A percentile compares a stretch with the other conserved stretches of the same genome.
These are phyloP conservation scores for Gigaspora rosea DNA, from an alignment of 192 early-diverging fungal genomes.

Conservation along the genomic window DNA sequence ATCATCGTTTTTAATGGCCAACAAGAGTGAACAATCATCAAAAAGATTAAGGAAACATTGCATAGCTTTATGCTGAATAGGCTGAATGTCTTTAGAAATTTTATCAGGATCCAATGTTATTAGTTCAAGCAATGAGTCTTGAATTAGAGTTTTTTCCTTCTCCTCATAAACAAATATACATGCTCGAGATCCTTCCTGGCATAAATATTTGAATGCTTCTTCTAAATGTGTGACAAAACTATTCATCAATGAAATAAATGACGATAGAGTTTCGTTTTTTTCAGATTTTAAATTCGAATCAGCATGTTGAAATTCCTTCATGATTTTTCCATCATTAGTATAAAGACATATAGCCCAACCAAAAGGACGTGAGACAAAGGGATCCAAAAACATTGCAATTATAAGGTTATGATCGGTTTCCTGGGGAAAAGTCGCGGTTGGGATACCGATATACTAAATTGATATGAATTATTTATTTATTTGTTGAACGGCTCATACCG, in stretches of 20 bases:
- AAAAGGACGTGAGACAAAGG: slow-evolving; percentile 22
- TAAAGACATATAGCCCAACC: slow-evolving; percentile 24
- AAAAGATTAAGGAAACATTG: slow-evolving; percentile 29
- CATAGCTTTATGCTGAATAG: background rate
- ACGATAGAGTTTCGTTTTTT: background rate
- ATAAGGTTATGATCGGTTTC: slow-evolving; percentile 24
- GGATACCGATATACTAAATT: slow-evolving; percentile 7
- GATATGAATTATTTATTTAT: too few species aligned
- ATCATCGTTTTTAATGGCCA: background rate
- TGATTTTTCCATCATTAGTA: slow-evolving; percentile 5
- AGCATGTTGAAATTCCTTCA: background rate
- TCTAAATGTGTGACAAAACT: slow-evolving; percentile 26
- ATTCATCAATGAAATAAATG: slow-evolving; percentile 16
- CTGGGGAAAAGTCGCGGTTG: slow-evolving; percentile 2
- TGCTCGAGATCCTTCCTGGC: background rate
- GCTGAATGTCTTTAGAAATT: background rate
- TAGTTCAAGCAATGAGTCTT: slow-evolving; percentile 12
- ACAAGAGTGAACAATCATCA: slow-evolving; percentile 24
- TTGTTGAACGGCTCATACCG: too few species aligned
- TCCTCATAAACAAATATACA: slow-evolving; percentile 29
- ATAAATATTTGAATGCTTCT: slow-evolving; percentile 7
- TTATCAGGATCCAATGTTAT: background rate
- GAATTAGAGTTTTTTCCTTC: slow-evolving; percentile 13
- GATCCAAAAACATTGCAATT: slow-evolving; percentile 30
- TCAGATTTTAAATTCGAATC: background rate